A percentile compares a stretch with the other conserved stretches of the same genome.
phyloP scores from a whole-genome alignment of 1,284 basidiomycete genomes.

The Austroboletus sp. region DNA sequence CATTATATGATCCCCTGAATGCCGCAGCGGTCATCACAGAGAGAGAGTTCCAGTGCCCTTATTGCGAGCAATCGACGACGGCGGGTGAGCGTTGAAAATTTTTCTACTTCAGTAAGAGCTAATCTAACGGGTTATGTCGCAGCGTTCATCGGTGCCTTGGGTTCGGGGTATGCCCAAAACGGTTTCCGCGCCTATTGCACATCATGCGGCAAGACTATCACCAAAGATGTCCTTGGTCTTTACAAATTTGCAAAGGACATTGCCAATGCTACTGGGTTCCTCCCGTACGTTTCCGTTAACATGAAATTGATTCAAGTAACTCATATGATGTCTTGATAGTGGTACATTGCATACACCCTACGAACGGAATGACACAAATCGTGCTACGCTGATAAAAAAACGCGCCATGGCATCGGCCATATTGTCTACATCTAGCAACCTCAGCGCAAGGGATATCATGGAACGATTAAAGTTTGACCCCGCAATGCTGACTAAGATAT shows the following conservation, averaged over 20 bases:
- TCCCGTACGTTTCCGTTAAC: background rate
- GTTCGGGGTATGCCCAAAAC: constrained; percentile 32
- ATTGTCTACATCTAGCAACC: background rate
- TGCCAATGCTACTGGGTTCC: background rate
- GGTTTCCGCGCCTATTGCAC: constrained; percentile 25
- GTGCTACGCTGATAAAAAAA: constrained; percentile 23
- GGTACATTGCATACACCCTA: constrained; percentile 27
- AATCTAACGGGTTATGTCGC: background rate
- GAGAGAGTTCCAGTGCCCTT: constrained; percentile 9
- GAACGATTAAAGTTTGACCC: background rate
- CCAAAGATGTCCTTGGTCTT: constrained; percentile 26
- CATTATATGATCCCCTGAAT: constrained; percentile 31
- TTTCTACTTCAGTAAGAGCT: background rate
- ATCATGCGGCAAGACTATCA: constrained; percentile 24
- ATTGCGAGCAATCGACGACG: background rate
- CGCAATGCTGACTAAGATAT: background rate
- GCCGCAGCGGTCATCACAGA: constrained; percentile 4
- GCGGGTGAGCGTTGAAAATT: constrained; percentile 6
- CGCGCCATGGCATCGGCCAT: constrained; percentile 8
- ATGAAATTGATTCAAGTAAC: background rate
- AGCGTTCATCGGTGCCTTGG: constrained; percentile 22
- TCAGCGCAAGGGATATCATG: constrained; percentile 2
- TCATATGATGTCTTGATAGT: constrained; percentile 1
- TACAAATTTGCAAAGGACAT: constrained; percentile 29
- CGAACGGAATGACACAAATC: constrained; percentile 8